Conservation (phyloP, 352 stramenopile species). For the Peronospora belbahrii region DNA sequence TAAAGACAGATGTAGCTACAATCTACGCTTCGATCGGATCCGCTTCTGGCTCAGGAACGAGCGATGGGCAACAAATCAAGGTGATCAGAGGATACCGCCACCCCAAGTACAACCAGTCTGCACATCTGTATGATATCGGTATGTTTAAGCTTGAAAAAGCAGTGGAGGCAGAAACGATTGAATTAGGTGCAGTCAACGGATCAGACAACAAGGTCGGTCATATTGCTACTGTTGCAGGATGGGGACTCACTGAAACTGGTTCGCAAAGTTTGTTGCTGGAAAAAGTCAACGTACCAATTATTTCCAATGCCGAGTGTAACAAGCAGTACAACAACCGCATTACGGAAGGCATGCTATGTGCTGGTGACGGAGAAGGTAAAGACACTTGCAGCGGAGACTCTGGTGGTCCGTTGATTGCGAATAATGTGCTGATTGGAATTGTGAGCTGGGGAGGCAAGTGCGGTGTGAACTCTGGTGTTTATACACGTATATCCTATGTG, state of each 20-base stretch:
- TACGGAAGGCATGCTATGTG: slow-evolving; percentile 54
- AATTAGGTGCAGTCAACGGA: slow-evolving; percentile 31
- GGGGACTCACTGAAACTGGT: slow-evolving; percentile 47
- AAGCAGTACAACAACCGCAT: slow-evolving; percentile 49
- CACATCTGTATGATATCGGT: slow-evolving; percentile 47
- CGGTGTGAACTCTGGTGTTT: slow-evolving; percentile 46
- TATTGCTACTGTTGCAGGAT: slow-evolving; percentile 48
- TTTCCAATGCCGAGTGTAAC: slow-evolving; percentile 52
- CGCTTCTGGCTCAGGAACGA: slow-evolving; percentile 28
- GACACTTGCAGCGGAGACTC: slow-evolving; percentile 68
- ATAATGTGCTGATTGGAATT: slow-evolving; percentile 46
- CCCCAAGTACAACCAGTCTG: slow-evolving; percentile 44
- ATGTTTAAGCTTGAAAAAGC: slow-evolving; percentile 50
- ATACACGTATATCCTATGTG: slow-evolving; percentile 42
- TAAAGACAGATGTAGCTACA: slow-evolving; percentile 29
- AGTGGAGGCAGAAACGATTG: slow-evolving; percentile 25
- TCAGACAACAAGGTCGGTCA: slow-evolving; percentile 43
- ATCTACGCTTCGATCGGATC: slow-evolving; percentile 54
- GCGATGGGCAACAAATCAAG: slow-evolving; percentile 42
- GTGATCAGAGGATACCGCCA: slow-evolving; percentile 38
- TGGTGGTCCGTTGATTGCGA: slow-evolving; percentile 46
- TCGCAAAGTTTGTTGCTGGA: slow-evolving; percentile 32
- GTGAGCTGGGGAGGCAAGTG: slow-evolving; percentile 62
- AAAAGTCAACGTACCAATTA: slow-evolving; percentile 50
- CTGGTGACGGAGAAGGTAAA: slow-evolving; percentile 37